Percentiles rank a stretch among this genome's conserved stretches.
Evolutionary conservation across 129 eudicot genomes (phyloP).

Genomic region (Saussurea involucrata): DNA sequence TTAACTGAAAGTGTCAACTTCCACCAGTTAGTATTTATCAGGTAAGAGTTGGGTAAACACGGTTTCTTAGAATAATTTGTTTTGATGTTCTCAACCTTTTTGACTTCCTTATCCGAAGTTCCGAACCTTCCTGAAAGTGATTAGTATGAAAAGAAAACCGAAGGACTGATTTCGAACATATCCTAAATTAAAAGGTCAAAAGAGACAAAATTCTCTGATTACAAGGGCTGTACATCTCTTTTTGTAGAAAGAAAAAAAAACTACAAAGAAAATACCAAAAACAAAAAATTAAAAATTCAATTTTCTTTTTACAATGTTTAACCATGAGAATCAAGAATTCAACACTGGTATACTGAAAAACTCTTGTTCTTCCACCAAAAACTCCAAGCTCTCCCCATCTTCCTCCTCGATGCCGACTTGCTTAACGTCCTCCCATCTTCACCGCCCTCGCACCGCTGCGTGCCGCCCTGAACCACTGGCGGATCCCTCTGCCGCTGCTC

Average conservation of each 20-base stretch:
- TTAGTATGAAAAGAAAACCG: neutral
- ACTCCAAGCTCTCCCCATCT: slow-evolving; percentile 54
- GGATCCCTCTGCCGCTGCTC: slow-evolving; percentile 95
- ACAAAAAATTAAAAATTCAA: neutral
- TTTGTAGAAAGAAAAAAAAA: slow-evolving; percentile 9
- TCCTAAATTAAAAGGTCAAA: slow-evolving; percentile 4
- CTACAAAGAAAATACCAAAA: slow-evolving; percentile 2
- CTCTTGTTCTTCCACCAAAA: slow-evolving; percentile 90
- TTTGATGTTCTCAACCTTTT: too few species aligned
- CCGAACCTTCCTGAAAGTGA: too few species aligned
- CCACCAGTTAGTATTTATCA: too few species aligned
- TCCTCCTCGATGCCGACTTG: slow-evolving; percentile 66
- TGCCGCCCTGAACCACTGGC: slow-evolving; percentile 28
- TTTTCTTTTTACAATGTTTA: slow-evolving; percentile 38
- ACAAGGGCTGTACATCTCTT: slow-evolving; percentile 51
- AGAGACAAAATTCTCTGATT: slow-evolving; percentile 22
- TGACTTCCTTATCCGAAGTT: too few species aligned
- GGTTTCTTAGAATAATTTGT: too few species aligned
- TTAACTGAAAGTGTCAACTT: too few species aligned
- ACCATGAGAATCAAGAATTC: slow-evolving; percentile 13
- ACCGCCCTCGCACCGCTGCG: slow-evolving; percentile 32
- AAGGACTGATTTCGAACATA: neutral
- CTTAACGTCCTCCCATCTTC: slow-evolving; percentile 49
- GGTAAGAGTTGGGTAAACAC: too few species aligned
- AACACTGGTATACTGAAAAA: slow-evolving; percentile 66